phyloP scores from a whole-genome alignment of 2,329 filamentous ascomycete genomes.

The Ceratocystis lukuohia region DNA sequence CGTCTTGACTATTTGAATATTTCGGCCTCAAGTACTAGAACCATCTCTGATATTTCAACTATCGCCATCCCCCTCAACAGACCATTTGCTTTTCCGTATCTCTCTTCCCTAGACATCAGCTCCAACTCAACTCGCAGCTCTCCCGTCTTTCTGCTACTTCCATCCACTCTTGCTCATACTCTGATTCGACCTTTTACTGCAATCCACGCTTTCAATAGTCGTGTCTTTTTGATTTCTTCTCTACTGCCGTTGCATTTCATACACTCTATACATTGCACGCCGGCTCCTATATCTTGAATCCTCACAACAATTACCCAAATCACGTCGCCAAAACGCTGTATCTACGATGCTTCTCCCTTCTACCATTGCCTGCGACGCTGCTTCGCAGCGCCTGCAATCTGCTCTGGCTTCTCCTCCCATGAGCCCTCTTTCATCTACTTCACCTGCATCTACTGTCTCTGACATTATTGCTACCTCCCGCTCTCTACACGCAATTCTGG shows the following conservation, averaged over 20 bases:
- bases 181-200: not conserved
- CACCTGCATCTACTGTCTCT: slow-evolving; percentile 26
- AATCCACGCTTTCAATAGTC: slow-evolving; percentile 12
- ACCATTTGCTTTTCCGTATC: slow-evolving; percentile 1
- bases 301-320: too few relatives aligned
- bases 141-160: not conserved
- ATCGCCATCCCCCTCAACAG: slow-evolving; percentile 12
- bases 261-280: not conserved
- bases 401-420: slow-evolving; percentile 45
- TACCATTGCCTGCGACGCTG: slow-evolving; percentile 42
- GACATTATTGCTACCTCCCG: slow-evolving; percentile 48
- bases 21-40: not conserved
- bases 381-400: slow-evolving; percentile 37
- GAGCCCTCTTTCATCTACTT: slow-evolving; percentile 32
- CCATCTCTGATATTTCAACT: slow-evolving; percentile 16
- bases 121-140: not conserved
- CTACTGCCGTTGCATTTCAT: not conserved
- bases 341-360: slow-evolving; percentile 45
- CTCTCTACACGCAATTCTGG: slow-evolving; percentile 46
- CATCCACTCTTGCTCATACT: not conserved
- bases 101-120: slow-evolving; percentile 5
- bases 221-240: not conserved
- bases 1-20: not conserved
- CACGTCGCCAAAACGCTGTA: not conserved
- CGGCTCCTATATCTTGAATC: not conserved